A percentile compares a stretch with the other conserved stretches of the same genome.
Evolutionary conservation across 169 alveolate species (phyloP).

Genomic region (Plasmodium coatneyi): DNA sequence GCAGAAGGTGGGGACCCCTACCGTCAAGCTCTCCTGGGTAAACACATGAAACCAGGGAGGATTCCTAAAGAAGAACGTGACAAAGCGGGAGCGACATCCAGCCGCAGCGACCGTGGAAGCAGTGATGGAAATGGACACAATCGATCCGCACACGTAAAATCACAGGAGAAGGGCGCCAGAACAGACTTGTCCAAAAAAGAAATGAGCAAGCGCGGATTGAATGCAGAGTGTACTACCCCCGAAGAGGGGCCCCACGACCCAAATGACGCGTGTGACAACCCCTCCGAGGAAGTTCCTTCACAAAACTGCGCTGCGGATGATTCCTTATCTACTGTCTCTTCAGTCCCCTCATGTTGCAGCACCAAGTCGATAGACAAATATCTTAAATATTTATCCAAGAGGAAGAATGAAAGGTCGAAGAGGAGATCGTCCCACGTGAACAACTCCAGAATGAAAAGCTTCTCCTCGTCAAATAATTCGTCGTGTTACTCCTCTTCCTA

Average conservation of each 20-base stretch:
- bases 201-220: not conserved
- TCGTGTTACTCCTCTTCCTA: not conserved
- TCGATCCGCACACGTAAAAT: not conserved
- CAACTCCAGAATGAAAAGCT: not conserved
- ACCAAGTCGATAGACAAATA: constrained; percentile 41
- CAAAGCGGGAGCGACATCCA: not conserved
- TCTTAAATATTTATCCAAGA: constrained; percentile 44
- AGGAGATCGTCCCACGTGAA: not conserved
- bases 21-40: not conserved
- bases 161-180: not conserved
- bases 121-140: not conserved
- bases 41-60: not conserved
- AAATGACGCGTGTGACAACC: not conserved
- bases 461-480: not conserved
- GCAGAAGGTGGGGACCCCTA: not conserved
- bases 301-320: not conserved
- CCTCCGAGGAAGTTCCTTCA: not conserved
- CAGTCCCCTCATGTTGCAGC: constrained; percentile 58
- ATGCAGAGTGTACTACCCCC: not conserved
- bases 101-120: not conserved
- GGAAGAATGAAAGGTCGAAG: not conserved
- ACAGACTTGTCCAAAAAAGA: not conserved
- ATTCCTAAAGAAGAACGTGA: not conserved
- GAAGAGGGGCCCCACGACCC: not conserved
- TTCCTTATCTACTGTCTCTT: constrained; percentile 19